Percentiles rank a stretch among this genome's conserved stretches.
Conservation (phyloP, 148 eudicot species). For the Amaranthus cruentus region DNA sequence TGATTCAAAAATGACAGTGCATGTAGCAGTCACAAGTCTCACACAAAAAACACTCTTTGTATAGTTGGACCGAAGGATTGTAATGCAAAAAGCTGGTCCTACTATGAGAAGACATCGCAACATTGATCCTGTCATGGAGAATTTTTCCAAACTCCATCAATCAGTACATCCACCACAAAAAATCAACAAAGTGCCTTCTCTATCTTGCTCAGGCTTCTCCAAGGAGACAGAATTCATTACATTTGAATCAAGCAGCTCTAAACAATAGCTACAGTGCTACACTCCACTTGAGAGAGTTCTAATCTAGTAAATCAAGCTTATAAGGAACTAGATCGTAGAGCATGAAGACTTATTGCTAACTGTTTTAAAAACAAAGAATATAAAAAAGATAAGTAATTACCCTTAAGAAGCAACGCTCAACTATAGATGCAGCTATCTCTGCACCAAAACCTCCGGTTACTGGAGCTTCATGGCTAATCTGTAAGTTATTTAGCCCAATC, state of each 20-base stretch:
- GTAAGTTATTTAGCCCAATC: conserved; percentile 15
- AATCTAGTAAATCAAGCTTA: no score
- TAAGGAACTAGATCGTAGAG: not conserved
- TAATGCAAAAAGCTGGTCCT: no score
- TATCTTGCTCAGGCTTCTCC: not conserved
- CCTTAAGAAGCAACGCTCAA: conserved; percentile 92
- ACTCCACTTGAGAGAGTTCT: no score
- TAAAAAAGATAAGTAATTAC: conserved; percentile 30
- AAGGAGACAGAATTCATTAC: not conserved
- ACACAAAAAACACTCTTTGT: no score
- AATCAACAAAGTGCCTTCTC: not conserved
- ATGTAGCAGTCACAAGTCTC: no score
- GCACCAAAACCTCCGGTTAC: conserved; percentile 99
- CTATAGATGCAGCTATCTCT: conserved; percentile 88
- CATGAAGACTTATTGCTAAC: not conserved
- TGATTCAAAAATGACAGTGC: no score
- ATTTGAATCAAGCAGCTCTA: not conserved
- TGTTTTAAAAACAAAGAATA: not conserved
- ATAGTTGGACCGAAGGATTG: no score
- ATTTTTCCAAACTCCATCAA: no score
- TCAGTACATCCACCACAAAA: no score
- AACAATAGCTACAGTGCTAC: not conserved
- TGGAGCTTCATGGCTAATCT: conserved; percentile 99
- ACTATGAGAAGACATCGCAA: no score
- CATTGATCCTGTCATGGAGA: no score